phyloP scores from a whole-genome alignment of 2,329 filamentous ascomycete genomes.

The Monosporascus sp. region DNA sequence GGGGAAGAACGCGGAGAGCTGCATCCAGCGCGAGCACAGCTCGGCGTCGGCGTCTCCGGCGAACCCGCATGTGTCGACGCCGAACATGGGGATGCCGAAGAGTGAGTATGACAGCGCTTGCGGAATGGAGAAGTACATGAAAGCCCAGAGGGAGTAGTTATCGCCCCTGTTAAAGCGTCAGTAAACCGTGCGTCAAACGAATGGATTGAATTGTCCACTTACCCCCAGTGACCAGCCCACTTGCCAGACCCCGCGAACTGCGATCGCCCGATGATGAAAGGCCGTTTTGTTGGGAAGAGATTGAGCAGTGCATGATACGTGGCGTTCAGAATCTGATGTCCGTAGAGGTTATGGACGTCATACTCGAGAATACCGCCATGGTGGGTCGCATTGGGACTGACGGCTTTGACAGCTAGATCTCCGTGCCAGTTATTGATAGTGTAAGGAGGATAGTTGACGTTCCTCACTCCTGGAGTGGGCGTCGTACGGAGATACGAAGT shows the following conservation, averaged over 20 bases:
- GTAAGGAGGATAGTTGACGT: conserved; percentile 72
- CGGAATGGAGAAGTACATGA: conserved; percentile 72
- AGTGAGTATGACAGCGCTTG: conserved; percentile 72
- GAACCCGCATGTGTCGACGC: conserved; percentile 67
- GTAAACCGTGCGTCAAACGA: background rate
- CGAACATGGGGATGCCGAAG: conserved; percentile 75
- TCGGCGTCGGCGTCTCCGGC: conserved; percentile 62
- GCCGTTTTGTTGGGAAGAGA: conserved; percentile 63
- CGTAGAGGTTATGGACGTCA: conserved; percentile 77
- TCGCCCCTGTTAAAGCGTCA: conserved; percentile 48
- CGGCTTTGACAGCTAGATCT: conserved; percentile 66
- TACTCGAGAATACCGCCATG: conserved; percentile 70
- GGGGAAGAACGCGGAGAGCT: conserved; percentile 68
- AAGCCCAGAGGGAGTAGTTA: conserved; percentile 65
- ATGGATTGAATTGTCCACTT: conserved; percentile 7
- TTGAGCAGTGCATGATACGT: conserved; percentile 67
- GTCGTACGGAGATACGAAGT: conserved; percentile 52
- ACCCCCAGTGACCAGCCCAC: conserved; percentile 73
- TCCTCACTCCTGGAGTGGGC: conserved; percentile 57
- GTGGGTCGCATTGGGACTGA: conserved; percentile 75
- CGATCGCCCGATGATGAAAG: conserved; percentile 78
- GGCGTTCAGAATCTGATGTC: conserved; percentile 69
- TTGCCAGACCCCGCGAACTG: conserved; percentile 75
- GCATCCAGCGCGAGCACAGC: conserved; percentile 71
- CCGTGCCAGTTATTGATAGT: conserved; percentile 70